A percentile compares a stretch with the other conserved stretches of the same genome.
Evolutionary conservation across 441 rosid species (phyloP).

Genomic region (Rhodomyrtus psidioides): DNA sequence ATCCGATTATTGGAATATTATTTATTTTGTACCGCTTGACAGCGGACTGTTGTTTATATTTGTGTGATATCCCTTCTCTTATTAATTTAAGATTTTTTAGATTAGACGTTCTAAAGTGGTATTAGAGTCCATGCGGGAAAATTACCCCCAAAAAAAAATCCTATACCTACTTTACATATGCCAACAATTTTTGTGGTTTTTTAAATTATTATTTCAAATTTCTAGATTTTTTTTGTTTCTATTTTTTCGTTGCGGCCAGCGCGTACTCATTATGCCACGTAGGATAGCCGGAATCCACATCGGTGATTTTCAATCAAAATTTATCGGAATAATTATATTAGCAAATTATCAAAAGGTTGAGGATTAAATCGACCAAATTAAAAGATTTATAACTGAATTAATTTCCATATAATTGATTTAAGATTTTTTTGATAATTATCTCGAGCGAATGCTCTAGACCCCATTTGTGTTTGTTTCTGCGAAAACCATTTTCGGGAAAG

Average conservation of each 20-base stretch:
- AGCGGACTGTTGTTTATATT: background rate
- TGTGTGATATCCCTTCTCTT: rapidly evolving
- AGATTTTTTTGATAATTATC: background rate
- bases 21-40: rapidly evolving
- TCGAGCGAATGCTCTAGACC: background rate
- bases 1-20: background rate
- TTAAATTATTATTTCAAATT: too few relatives aligned
- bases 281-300: rapidly evolving
- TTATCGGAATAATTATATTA: rapidly evolving
- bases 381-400: too few relatives aligned
- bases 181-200: too few relatives aligned
- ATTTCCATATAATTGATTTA: rapidly evolving
- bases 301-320: rapidly evolving
- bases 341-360: background rate
- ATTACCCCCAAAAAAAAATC: rapidly evolving
- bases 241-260: too few relatives aligned
- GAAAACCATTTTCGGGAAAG: too few relatives aligned
- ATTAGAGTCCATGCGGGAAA: rapidly evolving
- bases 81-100: background rate
- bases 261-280: too few relatives aligned
- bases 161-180: too few relatives aligned
- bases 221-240: too few relatives aligned
- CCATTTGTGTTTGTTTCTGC: too few relatives aligned
- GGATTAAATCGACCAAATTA: background rate
- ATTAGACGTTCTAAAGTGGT: background rate